These are phyloP conservation scores for Juncus inflexus DNA, from an alignment of 176 grass and related monocot species.

Conservation along the genomic window DNA sequence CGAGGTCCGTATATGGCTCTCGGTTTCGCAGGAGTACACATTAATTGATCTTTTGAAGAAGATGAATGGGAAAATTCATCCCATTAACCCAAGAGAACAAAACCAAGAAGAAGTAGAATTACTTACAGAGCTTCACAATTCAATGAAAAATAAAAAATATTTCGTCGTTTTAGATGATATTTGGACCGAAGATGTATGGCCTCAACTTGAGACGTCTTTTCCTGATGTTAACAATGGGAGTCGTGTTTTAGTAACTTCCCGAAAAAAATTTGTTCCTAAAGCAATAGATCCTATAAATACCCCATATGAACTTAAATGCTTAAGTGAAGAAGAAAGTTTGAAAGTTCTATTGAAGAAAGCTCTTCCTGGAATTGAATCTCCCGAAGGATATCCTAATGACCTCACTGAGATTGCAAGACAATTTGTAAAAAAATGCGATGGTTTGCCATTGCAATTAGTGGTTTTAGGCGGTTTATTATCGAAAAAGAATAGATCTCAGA, in stretches of 20 bases:
- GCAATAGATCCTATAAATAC: not conserved
- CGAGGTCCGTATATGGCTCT: slow-evolving; percentile 5
- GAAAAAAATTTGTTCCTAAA: slow-evolving; percentile 8
- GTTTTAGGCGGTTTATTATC: slow-evolving; percentile 27
- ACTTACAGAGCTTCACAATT: not conserved
- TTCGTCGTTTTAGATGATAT: slow-evolving; percentile 35
- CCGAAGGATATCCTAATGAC: not conserved
- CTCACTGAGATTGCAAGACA: slow-evolving; percentile 8
- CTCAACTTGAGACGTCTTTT: not conserved
- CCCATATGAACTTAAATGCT: slow-evolving; percentile 5
- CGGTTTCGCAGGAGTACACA: slow-evolving; percentile 6
- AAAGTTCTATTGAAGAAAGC: slow-evolving; percentile 26
- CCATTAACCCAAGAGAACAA: not conserved
- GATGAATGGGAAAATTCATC: not conserved
- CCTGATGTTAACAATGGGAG: slow-evolving; percentile 25
- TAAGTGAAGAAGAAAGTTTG: slow-evolving; percentile 28
- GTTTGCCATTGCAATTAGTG: slow-evolving; percentile 29
- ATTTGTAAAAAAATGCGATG: slow-evolving; percentile 10
- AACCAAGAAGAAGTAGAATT: not conserved
- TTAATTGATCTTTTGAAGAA: slow-evolving; percentile 6
- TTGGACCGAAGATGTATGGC: slow-evolving; percentile 4
- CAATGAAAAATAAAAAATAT: slow-evolving; percentile 18
- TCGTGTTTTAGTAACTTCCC: slow-evolving; percentile 30
- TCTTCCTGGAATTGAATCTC: not conserved
- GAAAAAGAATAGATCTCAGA: not conserved